Evolutionary conservation across 129 eudicot genomes (phyloP).

Genomic region (Glebionis coronaria): DNA sequence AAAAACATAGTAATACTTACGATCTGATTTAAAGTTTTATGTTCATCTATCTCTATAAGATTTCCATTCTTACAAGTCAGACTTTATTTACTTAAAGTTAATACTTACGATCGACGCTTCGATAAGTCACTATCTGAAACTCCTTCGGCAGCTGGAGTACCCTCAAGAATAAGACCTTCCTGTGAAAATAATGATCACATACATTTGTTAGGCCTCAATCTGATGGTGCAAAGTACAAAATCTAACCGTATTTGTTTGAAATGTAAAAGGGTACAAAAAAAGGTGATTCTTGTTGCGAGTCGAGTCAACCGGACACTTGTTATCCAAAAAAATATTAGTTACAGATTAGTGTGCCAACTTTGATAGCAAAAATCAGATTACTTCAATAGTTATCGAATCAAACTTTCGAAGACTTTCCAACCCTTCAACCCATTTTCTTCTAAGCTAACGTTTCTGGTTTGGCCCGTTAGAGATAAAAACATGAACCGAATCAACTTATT

Average conservation of each 20-base stretch:
- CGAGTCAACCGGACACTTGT: not conserved
- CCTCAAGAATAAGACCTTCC: conserved; percentile 95
- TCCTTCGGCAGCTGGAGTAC: conserved; percentile 94
- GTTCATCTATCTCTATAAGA: not conserved
- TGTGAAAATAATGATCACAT: conserved; percentile 28
- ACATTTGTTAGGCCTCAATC: conserved; percentile 23
- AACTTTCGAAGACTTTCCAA: not conserved
- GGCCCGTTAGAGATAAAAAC: not conserved
- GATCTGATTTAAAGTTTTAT: conserved; percentile 1
- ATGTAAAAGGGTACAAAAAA: not conserved
- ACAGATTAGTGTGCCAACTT: not conserved
- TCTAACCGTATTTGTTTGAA: conserved; percentile 1
- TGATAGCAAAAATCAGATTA: not conserved
- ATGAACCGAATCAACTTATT: not conserved
- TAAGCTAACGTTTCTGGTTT: not conserved
- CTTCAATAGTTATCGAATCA: not conserved
- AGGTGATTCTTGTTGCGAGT: not conserved
- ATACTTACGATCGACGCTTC: conserved; percentile 81
- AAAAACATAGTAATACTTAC: too few species aligned
- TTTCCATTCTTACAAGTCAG: not conserved
- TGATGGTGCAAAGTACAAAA: not conserved
- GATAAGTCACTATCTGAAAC: conserved; percentile 81
- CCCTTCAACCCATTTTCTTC: not conserved
- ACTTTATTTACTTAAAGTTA: not conserved
- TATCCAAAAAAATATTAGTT: not conserved